These are phyloP conservation scores for Eustoma russellianum DNA, from an alignment of 257 asterid species.

Conservation along the genomic window DNA sequence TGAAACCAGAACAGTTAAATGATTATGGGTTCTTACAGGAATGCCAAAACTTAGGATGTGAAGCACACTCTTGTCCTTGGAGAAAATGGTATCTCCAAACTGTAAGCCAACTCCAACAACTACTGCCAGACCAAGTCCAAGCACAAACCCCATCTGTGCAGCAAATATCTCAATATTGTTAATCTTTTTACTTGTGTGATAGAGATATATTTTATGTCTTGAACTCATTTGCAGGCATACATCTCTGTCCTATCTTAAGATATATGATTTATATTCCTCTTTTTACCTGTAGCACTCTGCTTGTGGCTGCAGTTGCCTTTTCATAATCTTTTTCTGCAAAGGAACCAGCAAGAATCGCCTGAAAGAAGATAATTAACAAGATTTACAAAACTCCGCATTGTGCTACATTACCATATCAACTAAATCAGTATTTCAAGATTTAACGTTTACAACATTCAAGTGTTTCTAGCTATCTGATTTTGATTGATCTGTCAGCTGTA, in stretches of 20 bases:
- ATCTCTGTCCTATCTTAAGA: background rate
- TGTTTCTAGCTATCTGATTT: too few relatives aligned
- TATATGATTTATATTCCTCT: background rate
- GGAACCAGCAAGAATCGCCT: constrained; percentile 97
- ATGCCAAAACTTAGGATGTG: constrained; percentile 53
- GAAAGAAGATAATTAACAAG: background rate
- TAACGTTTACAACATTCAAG: too few relatives aligned
- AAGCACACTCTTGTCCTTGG: constrained; percentile 61
- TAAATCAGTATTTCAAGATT: too few relatives aligned
- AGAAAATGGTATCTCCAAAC: constrained; percentile 76
- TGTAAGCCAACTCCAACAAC: constrained; percentile 65
- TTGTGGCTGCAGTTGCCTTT: constrained; percentile 77
- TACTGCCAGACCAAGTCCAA: constrained; percentile 67
- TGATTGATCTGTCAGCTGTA: too few relatives aligned
- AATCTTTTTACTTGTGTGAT: too few relatives aligned
- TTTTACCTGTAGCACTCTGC: constrained; percentile 70
- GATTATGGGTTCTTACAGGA: constrained; percentile 39
- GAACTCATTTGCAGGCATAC: background rate
- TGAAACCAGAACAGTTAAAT: too few relatives aligned
- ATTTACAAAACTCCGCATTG: too few relatives aligned
- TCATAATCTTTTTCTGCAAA: constrained; percentile 85
- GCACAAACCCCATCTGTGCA: constrained; percentile 76
- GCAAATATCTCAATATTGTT: too few relatives aligned
- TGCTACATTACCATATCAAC: too few relatives aligned
- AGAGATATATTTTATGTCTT: too few relatives aligned